phyloP scores from a whole-genome alignment of 805 yeast species.

The Kurtzmaniella cleridarum region DNA sequence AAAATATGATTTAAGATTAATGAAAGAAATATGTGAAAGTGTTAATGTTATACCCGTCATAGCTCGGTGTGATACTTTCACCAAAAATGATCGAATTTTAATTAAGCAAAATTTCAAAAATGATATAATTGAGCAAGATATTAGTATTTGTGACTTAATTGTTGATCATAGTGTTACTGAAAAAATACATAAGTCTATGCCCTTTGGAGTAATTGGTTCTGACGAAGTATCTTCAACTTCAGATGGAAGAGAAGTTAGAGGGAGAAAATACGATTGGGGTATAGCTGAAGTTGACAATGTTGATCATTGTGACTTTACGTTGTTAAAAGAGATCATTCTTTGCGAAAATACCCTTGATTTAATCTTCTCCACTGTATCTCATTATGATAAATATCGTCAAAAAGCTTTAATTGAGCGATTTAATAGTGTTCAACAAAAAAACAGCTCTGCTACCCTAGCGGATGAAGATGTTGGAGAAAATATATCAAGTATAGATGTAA shows the following conservation, averaged over 20 bases:
- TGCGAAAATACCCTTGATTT: conserved; percentile 73
- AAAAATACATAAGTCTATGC: conserved; percentile 41
- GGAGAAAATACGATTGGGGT: conserved; percentile 84
- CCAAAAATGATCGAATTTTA: conserved; percentile 16
- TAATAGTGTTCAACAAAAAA: conserved; percentile 7
- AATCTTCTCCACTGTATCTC: conserved; percentile 67
- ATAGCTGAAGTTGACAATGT: conserved; percentile 75
- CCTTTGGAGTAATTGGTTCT: conserved; percentile 71
- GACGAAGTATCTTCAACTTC: conserved; percentile 28
- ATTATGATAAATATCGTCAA: conserved; percentile 66
- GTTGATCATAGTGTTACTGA: conserved; percentile 24
- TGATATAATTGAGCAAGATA: conserved; percentile 18
- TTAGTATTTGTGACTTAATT: conserved; percentile 27
- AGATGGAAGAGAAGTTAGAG: conserved; percentile 49
- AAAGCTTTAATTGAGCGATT: conserved; percentile 49
- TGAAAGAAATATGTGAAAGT: conserved; percentile 26
- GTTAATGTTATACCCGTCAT: conserved; percentile 37
- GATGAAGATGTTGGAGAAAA: too few species aligned
- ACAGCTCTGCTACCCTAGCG: too few species aligned
- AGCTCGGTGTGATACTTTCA: conserved; percentile 32
- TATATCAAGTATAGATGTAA: too few species aligned
- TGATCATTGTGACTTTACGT: conserved; percentile 68
- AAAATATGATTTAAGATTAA: conserved; percentile 30
- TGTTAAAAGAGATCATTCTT: conserved; percentile 60
- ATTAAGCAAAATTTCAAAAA: conserved; percentile 22